Base-by-base conservation (phyloP, 306 rosid genomes). In the Sophora flavescens region DNA sequence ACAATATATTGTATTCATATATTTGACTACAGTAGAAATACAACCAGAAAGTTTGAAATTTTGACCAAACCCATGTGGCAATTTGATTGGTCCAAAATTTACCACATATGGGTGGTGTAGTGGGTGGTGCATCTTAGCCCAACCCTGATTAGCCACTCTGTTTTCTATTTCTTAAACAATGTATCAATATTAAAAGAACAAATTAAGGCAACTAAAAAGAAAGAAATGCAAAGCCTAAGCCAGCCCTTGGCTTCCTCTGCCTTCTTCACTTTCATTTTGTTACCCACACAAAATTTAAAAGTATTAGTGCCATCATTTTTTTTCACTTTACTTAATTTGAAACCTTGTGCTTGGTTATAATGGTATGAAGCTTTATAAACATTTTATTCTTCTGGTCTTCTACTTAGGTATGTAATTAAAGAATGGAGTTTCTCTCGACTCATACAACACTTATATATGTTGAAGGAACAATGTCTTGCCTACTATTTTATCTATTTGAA, bases 301-400 rank as follows among this genome's bases (percentile, higher is more conserved):
- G 30, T 41, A 51, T 68, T 42, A 12, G 41, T 47, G 42, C 36
- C 22, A 15, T 66, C 26, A 22, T 52, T 68, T 74, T 50, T 50
- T 62, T 66, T 39, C 60, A 47, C 65, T 68, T 45, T 4, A 14
- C 72, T 79, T 80, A 42, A 64, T 18, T 33, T 33, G 70, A 47
- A 57, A 65, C 56, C 47, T 9, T 44, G 11, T 16, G 52, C 64
- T 18, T 81, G 16, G 15, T 38, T 38, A 26, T 76, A 57, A 54
- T 53, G 56, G 35, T 66, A 16, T 56, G 62, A 22, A 51, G 56
- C 26, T 57, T 61, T 61, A 32, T 42, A 16, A 61, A 10, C 66
- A 64, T 58, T 68, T 51, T 51, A 61, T 67, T 39, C 32, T 68
- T 54, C 33, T 22, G 74, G 52, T 47, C 53, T 68, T 62, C 4